A percentile compares a stretch with the other conserved stretches of the same genome.
Evolutionary conservation across 2,329 filamentous ascomycete species (phyloP).

Genomic region (Ceratocystis lukuohia): DNA sequence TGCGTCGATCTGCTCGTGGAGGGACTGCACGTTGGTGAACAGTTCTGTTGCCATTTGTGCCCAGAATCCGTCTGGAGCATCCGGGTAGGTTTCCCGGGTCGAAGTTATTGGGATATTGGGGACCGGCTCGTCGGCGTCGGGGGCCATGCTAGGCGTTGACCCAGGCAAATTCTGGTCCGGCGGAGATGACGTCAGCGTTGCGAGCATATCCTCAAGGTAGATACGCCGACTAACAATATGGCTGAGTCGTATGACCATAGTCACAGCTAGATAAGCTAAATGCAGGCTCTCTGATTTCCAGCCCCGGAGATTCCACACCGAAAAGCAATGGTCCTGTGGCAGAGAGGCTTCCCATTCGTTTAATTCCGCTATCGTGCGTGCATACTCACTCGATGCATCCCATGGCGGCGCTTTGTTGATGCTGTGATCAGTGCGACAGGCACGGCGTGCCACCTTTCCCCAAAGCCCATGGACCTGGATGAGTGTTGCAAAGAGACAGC

Average conservation of each 20-base stretch:
- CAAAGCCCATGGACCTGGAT: slow-evolving; percentile 29
- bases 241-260: slow-evolving; percentile 28
- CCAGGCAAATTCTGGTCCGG: slow-evolving; percentile 6
- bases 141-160: slow-evolving; percentile 18
- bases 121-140: slow-evolving; percentile 16
- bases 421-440: slow-evolving; percentile 20
- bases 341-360: slow-evolving; percentile 25
- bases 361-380: slow-evolving; percentile 21
- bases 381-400: slow-evolving; percentile 24
- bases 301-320: slow-evolving; percentile 28
- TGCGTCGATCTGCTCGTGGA: slow-evolving; percentile 29
- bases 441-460: slow-evolving; percentile 27
- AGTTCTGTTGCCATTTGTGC: slow-evolving; percentile 25
- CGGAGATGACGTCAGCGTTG: slow-evolving; percentile 14
- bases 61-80: slow-evolving; percentile 24
- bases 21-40: slow-evolving; percentile 27
- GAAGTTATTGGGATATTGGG: background rate
- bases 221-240: slow-evolving; percentile 28
- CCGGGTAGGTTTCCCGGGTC: slow-evolving; percentile 14
- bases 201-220: slow-evolving; percentile 26
- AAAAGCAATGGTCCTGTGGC: slow-evolving; percentile 26
- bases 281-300: slow-evolving; percentile 27
- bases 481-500: slow-evolving; percentile 29
- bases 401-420: slow-evolving; percentile 21
- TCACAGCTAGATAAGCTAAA: slow-evolving; percentile 27